phyloP scores from a whole-genome alignment of 495 filamentous ascomycete species.

The Copromyces sp. region DNA sequence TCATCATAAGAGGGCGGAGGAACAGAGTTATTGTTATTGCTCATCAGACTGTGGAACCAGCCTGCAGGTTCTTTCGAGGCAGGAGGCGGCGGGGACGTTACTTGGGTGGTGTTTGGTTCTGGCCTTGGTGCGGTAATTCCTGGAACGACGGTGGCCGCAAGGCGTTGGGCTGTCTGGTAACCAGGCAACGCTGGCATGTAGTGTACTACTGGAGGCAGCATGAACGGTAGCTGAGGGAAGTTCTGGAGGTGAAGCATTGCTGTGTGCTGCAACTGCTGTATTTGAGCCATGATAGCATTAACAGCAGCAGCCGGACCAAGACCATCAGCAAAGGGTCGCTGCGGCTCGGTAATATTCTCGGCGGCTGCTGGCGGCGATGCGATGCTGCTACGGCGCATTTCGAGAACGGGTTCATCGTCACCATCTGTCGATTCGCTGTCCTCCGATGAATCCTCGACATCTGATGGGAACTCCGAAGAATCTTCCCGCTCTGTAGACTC shows the following conservation, averaged over 20 bases:
- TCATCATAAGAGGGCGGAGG: slow-evolving; percentile 74
- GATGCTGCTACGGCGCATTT: slow-evolving; percentile 23
- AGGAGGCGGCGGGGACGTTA: slow-evolving; percentile 22
- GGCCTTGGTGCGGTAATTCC: slow-evolving; percentile 36
- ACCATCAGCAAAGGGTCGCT: slow-evolving; percentile 18
- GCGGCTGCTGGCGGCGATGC: slow-evolving; percentile 1
- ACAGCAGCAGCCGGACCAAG: slow-evolving; percentile 51
- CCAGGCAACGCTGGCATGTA: slow-evolving; percentile 53
- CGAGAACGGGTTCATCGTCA: slow-evolving; percentile 26
- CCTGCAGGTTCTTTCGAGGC: slow-evolving; percentile 44
- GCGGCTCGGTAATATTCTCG: slow-evolving; percentile 17
- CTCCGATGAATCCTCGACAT: slow-evolving; percentile 17
- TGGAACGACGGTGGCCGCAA: slow-evolving; percentile 59
- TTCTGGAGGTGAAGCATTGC: slow-evolving; percentile 36
- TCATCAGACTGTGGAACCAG: slow-evolving; percentile 24
- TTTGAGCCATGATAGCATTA: slow-evolving; percentile 63
- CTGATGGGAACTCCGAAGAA: slow-evolving; percentile 23
- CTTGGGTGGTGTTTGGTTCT: slow-evolving; percentile 23
- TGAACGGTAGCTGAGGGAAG: slow-evolving; percentile 14
- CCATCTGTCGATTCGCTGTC: slow-evolving; percentile 20
- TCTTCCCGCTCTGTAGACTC: slow-evolving; percentile 24
- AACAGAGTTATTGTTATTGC: slow-evolving; percentile 12
- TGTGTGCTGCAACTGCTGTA: slow-evolving; percentile 70
- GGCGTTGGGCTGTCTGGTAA: slow-evolving; percentile 65
- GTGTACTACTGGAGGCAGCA: slow-evolving; percentile 23